Percentiles rank a stretch among this genome's conserved stretches.
Conservation (phyloP, 495 filamentous ascomycete genomes). For the Staphylotrichum tortipilum region DNA sequence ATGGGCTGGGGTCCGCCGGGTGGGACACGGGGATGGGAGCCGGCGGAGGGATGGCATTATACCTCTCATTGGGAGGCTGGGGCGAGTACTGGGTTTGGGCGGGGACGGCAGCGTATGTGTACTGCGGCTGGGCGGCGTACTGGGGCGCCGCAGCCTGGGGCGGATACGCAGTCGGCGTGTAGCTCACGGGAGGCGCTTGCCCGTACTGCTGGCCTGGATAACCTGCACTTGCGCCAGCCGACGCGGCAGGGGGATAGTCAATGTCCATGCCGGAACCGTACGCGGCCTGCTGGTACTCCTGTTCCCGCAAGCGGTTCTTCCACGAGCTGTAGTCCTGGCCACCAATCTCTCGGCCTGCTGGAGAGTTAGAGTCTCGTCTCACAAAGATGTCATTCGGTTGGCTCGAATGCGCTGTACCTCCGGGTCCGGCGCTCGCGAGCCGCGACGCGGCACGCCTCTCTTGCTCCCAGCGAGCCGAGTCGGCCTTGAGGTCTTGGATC, state of each 20-base stretch:
- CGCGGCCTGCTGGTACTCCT: slow-evolving; percentile 9
- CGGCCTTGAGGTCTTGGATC: slow-evolving; percentile 77
- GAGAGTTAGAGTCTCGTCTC: slow-evolving; percentile 53
- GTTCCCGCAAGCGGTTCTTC: slow-evolving; percentile 23
- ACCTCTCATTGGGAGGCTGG: slow-evolving; percentile 20
- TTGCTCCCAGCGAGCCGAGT: slow-evolving; percentile 72
- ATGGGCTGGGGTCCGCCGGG: slow-evolving; percentile 15
- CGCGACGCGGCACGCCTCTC: slow-evolving; percentile 47
- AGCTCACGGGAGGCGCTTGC: slow-evolving; percentile 12
- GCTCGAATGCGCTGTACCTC: slow-evolving; percentile 51
- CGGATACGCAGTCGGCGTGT: slow-evolving; percentile 17
- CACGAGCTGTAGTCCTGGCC: slow-evolving; percentile 25
- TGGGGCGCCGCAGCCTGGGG: slow-evolving; percentile 13
- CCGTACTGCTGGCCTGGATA: slow-evolving; percentile 14
- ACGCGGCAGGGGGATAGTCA: slow-evolving; percentile 15
- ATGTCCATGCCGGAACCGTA: slow-evolving; percentile 24
- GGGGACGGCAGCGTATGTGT: slow-evolving; percentile 17
- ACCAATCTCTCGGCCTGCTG: slow-evolving; percentile 35
- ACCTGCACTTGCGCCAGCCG: background rate
- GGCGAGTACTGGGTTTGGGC: slow-evolving; percentile 23
- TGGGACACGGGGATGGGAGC: slow-evolving; percentile 14
- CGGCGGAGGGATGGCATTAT: slow-evolving; percentile 19
- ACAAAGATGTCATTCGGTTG: slow-evolving; percentile 41
- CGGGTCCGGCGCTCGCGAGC: slow-evolving; percentile 38
- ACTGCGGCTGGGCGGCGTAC: slow-evolving; percentile 12